A percentile compares a stretch with the other conserved stretches of the same genome.
phyloP scores from a whole-genome alignment of 306 rosid genomes.

The Vigna trinervia region DNA sequence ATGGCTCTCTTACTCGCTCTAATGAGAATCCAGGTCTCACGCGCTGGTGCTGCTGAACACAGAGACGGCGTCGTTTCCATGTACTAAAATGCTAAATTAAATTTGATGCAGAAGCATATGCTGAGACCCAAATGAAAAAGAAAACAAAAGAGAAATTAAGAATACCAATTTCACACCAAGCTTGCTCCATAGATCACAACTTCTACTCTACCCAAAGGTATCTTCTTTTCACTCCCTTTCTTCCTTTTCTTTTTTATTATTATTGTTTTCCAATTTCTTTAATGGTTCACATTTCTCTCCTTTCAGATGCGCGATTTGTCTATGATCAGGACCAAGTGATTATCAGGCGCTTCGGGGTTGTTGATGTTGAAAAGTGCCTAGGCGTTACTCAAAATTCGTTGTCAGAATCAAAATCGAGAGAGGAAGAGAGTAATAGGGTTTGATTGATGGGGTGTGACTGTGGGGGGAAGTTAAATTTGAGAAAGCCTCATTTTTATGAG shows the following conservation, averaged over 20 bases:
- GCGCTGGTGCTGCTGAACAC: background rate
- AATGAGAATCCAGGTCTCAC: background rate
- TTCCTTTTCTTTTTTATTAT: no score
- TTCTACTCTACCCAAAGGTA: conserved; percentile 16
- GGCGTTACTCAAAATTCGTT: conserved; percentile 21
- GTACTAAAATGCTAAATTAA: background rate
- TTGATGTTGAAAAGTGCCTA: conserved; percentile 34
- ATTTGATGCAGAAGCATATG: background rate
- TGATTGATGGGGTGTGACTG: conserved; percentile 59
- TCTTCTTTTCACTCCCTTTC: background rate
- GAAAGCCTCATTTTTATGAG: conserved; percentile 78
- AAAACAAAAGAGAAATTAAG: background rate
- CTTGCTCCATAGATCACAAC: conserved; percentile 9
- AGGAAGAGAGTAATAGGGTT: background rate
- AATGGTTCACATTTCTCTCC: conserved; percentile 15
- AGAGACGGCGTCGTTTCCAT: background rate
- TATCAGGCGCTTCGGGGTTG: conserved; percentile 36
- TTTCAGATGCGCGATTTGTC: conserved; percentile 11
- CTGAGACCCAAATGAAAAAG: background rate
- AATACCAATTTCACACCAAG: background rate
- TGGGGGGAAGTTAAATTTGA: conserved; percentile 55
- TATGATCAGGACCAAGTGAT: conserved; percentile 20
- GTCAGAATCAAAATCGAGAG: background rate
- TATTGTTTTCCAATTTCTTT: background rate
- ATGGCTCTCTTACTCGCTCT: no score